These are phyloP conservation scores for Dovyalis caffra DNA, from an alignment of 345 rosid genomes.

Conservation along the genomic window DNA sequence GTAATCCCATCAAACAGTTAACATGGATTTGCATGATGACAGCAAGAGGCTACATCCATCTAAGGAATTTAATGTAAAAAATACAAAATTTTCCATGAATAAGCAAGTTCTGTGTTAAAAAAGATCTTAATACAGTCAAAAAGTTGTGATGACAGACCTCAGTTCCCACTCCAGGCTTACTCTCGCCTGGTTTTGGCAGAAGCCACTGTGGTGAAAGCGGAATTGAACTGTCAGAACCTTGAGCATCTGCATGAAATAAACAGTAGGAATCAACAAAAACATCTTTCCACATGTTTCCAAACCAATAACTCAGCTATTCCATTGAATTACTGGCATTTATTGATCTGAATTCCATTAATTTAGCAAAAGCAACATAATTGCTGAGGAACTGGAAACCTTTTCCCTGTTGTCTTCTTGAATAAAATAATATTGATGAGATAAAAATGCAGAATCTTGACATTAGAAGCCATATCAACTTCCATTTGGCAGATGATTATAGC, in stretches of 20 bases:
- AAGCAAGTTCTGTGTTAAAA: not conserved
- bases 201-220: conserved; percentile 99
- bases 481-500: not conserved
- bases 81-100: not conserved
- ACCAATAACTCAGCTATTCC: not conserved
- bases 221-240: conserved; percentile 66
- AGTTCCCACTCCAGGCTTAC: conserved; percentile 65
- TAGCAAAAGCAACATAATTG: not conserved
- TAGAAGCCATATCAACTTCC: too few relatives aligned
- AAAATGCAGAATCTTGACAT: too few relatives aligned
- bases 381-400: not conserved
- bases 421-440: not conserved
- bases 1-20: not conserved
- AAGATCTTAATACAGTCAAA: not conserved
- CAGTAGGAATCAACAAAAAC: not conserved
- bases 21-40: not conserved
- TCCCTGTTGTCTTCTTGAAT: not conserved
- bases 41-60: not conserved
- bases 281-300: not conserved
- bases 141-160: conserved; percentile 51
- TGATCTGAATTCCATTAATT: not conserved
- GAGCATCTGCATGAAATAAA: conserved; percentile 62
- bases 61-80: not conserved
- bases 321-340: not conserved
- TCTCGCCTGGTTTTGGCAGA: conserved; percentile 82